Evolutionary conservation across 768 basidiomycete species (phyloP).

Genomic region (Lenzites betulinus): DNA sequence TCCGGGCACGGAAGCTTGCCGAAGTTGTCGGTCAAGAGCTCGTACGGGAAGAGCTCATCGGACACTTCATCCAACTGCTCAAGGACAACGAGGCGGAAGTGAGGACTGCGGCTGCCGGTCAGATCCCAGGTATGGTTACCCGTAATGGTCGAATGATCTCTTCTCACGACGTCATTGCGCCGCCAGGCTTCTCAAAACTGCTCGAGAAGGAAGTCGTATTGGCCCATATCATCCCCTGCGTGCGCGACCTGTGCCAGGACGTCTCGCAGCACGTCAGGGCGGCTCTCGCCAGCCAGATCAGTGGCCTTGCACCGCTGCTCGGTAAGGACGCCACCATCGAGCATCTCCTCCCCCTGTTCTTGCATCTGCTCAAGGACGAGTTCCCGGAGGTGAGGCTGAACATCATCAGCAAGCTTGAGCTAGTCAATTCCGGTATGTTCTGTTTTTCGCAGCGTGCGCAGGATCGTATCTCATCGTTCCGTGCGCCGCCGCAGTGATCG

Average conservation of each 20-base stretch:
- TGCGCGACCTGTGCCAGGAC: slow-evolving; percentile 92
- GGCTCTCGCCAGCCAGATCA: slow-evolving; percentile 93
- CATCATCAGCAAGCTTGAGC: slow-evolving; percentile 98
- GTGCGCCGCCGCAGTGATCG: slow-evolving; percentile 71
- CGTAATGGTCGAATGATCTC: not conserved
- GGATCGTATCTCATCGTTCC: slow-evolving; percentile 14
- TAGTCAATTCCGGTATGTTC: slow-evolving; percentile 79
- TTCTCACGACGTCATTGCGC: slow-evolving; percentile 15
- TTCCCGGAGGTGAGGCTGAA: slow-evolving; percentile 98
- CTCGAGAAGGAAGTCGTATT: slow-evolving; percentile 94
- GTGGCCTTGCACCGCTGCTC: slow-evolving; percentile 91
- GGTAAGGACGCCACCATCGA: slow-evolving; percentile 94
- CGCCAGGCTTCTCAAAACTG: slow-evolving; percentile 89
- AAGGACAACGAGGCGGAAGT: slow-evolving; percentile 99
- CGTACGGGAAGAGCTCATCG: slow-evolving; percentile 91
- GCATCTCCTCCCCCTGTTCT: slow-evolving; percentile 93
- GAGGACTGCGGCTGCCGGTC: slow-evolving; percentile 91
- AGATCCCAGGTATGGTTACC: slow-evolving; percentile 80
- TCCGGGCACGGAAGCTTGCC: slow-evolving; percentile 60
- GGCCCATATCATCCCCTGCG: slow-evolving; percentile 90
- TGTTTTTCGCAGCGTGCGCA: not conserved
- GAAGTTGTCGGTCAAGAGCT: slow-evolving; percentile 88
- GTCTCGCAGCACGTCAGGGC: slow-evolving; percentile 96
- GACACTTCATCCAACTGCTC: slow-evolving; percentile 88
- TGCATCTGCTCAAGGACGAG: slow-evolving; percentile 96